phyloP scores from a whole-genome alignment of 2,329 filamentous ascomycete species.

The Aspergillus pseudoterreus region DNA sequence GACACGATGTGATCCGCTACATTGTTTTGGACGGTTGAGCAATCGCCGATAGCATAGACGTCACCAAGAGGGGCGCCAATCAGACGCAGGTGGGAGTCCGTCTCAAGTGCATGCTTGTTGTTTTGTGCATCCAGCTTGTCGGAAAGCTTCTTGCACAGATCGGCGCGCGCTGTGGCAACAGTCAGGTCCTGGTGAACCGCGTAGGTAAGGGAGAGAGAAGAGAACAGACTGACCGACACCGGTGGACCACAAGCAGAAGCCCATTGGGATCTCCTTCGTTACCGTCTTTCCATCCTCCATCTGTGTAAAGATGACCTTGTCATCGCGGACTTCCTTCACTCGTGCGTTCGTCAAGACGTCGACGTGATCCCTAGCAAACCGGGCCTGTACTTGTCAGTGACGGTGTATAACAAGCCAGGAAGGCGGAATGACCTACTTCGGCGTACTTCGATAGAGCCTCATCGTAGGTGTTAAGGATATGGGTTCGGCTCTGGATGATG shows the following conservation, averaged over 20 bases:
- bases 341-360: conserved; percentile 89
- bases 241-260: conserved; percentile 97
- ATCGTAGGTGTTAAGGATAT: conserved; percentile 98
- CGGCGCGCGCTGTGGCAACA: conserved; percentile 59
- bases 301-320: conserved; percentile 87
- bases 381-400: conserved; percentile 45
- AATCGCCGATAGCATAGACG: conserved; percentile 95
- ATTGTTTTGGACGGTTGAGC: conserved; percentile 96
- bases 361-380: conserved; percentile 86
- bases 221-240: conserved; percentile 59
- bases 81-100: conserved; percentile 85
- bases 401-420: neutral
- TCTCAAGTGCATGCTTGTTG: conserved; percentile 89
- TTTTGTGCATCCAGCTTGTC: conserved; percentile 74
- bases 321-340: conserved; percentile 79
- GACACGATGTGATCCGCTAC: conserved; percentile 84
- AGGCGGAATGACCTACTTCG: conserved; percentile 50
- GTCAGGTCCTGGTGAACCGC: conserved; percentile 5
- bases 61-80: conserved; percentile 87
- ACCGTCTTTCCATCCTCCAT: conserved; percentile 69
- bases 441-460: conserved; percentile 90
- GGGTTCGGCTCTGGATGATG: conserved; percentile 87
- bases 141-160: conserved; percentile 73
- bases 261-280: conserved; percentile 92
- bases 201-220: neutral